Evolutionary conservation across 2,329 filamentous ascomycete genomes (phyloP).

Genomic region (Cercospora sp.): DNA sequence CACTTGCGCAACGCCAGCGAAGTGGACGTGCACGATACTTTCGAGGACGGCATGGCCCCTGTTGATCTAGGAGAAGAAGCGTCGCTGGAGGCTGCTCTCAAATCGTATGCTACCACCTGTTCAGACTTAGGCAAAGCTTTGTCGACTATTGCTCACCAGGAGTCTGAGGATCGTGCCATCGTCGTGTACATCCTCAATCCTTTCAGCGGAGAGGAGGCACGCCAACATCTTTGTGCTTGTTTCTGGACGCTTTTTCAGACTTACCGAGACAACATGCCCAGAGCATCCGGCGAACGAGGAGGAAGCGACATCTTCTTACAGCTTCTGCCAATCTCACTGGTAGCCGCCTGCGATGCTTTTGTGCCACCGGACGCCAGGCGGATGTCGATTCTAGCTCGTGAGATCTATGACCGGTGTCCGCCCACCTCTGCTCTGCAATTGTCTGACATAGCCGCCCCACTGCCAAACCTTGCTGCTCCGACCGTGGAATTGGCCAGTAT

Average conservation of each 20-base stretch:
- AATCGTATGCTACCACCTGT: conserved; percentile 31
- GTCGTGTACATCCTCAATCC: conserved; percentile 77
- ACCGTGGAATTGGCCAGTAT: conserved; percentile 72
- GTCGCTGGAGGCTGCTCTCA: conserved; percentile 26
- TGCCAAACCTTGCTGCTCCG: conserved; percentile 61
- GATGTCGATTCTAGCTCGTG: conserved; percentile 59
- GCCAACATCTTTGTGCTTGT: conserved; percentile 68
- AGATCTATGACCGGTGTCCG: conserved; percentile 75
- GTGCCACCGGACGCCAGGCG: conserved; percentile 63
- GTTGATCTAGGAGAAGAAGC: conserved; percentile 28
- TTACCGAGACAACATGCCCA: conserved; percentile 65
- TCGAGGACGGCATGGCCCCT: conserved; percentile 44
- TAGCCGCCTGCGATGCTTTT: conserved; percentile 64
- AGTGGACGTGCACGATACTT: conserved; percentile 28
- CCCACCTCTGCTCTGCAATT: conserved; percentile 40
- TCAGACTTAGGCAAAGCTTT: conserved; percentile 34
- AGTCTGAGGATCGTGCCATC: conserved; percentile 52
- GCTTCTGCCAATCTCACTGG: conserved; percentile 67
- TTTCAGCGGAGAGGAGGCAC: conserved; percentile 43
- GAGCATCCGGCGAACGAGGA: conserved; percentile 55
- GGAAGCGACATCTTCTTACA: conserved; percentile 70
- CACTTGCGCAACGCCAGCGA: conserved; percentile 53
- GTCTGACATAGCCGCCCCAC: conserved; percentile 34
- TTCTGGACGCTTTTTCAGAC: conserved; percentile 72
- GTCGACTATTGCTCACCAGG: conserved; percentile 25